Conservation (phyloP, 2,329 filamentous ascomycete genomes). For the Diaporthe citri region DNA sequence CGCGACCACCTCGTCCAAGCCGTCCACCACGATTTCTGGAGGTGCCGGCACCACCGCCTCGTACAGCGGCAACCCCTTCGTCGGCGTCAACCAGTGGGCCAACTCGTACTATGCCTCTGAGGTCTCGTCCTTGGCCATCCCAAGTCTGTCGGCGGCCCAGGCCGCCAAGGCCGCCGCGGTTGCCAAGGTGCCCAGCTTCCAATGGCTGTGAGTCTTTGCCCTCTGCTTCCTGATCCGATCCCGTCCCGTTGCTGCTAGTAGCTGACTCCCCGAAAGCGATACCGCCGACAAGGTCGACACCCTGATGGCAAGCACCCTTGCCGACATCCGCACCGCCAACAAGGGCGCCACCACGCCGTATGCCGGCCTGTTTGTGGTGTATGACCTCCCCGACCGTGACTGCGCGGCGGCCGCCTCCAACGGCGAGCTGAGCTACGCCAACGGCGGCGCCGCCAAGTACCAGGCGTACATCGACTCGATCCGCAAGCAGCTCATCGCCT, state of each 20-base stretch:
- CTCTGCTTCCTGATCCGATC: not conserved
- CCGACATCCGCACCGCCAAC: slow-evolving; percentile 50
- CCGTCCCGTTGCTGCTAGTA: not conserved
- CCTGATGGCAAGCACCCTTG: slow-evolving; percentile 59
- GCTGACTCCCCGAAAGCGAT: slow-evolving; percentile 53
- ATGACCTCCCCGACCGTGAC: slow-evolving; percentile 70
- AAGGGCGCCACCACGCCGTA: slow-evolving; percentile 49
- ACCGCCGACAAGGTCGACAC: slow-evolving; percentile 61
- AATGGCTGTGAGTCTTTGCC: slow-evolving; percentile 60
- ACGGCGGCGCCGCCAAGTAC: slow-evolving; percentile 66
- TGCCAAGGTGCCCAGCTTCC: slow-evolving; percentile 65
- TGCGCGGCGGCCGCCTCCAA: slow-evolving; percentile 69
- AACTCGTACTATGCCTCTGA: slow-evolving; percentile 69
- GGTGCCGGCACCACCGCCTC: slow-evolving; percentile 52
- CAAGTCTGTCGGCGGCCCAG: slow-evolving; percentile 68
- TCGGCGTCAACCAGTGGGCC: slow-evolving; percentile 63
- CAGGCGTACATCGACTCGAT: slow-evolving; percentile 67
- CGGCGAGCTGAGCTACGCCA: slow-evolving; percentile 65
- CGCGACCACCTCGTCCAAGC: slow-evolving; percentile 50
- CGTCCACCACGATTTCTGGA: slow-evolving; percentile 44
- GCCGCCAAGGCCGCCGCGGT: slow-evolving; percentile 65
- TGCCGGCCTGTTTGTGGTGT: slow-evolving; percentile 52
- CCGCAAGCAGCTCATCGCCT: slow-evolving; percentile 55
- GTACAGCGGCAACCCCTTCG: slow-evolving; percentile 68
- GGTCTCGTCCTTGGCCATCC: slow-evolving; percentile 69